These are phyloP conservation scores for Suhomyces bribrorum DNA, from an alignment of 1,139 yeast species.

Conservation along the genomic window DNA sequence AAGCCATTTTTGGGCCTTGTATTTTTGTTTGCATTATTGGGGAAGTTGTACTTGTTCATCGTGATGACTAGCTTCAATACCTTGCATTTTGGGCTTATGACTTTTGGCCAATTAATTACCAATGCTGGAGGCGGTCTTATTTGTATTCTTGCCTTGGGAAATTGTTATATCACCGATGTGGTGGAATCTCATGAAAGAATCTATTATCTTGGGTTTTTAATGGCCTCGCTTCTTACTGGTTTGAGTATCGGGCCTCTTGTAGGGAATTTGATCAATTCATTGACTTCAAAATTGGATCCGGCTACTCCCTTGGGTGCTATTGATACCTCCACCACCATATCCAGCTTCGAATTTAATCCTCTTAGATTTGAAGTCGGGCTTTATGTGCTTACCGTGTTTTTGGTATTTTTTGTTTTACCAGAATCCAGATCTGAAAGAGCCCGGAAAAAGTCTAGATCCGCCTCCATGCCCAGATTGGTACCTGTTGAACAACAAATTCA, in stretches of 20 bases:
- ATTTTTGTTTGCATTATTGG: conserved; percentile 21
- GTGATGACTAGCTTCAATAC: conserved; percentile 32
- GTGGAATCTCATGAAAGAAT: conserved; percentile 57
- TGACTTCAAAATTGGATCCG: conserved; percentile 2
- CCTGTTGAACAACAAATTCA: background rate
- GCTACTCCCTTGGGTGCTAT: background rate
- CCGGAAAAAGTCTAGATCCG: conserved; percentile 49
- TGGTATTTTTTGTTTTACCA: conserved; percentile 46
- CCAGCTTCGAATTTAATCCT: conserved; percentile 29
- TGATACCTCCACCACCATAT: conserved; percentile 11
- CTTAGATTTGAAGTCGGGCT: conserved; percentile 30
- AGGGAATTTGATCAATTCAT: conserved; percentile 40
- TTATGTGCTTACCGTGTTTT: conserved; percentile 27
- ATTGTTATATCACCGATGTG: conserved; percentile 67
- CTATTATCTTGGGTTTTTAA: conserved; percentile 54
- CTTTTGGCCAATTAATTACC: conserved; percentile 39
- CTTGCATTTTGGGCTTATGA: conserved; percentile 35
- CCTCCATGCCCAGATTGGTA: conserved; percentile 20
- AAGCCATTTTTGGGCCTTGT: conserved; percentile 44
- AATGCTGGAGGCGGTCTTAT: conserved; percentile 58
- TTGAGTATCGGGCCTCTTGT: conserved; percentile 64
- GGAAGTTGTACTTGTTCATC: conserved; percentile 28
- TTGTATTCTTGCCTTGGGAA: conserved; percentile 52
- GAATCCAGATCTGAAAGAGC: conserved; percentile 49
- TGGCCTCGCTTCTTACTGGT: conserved; percentile 62